Conservation (phyloP, 805 yeast genomes). For the Teunomyces kruisii region DNA sequence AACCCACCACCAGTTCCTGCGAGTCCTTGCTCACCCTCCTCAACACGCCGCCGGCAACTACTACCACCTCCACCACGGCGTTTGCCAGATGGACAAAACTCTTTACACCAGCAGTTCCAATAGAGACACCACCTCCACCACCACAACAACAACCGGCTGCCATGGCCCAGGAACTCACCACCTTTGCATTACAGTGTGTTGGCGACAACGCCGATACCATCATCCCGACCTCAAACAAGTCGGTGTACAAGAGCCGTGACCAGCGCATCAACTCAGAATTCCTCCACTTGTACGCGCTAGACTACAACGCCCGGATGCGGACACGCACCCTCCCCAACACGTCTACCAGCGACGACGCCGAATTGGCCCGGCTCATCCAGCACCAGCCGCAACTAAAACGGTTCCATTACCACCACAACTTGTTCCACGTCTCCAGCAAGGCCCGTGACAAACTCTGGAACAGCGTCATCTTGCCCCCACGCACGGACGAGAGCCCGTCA, state of each 20-base stretch:
- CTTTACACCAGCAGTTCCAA: no score
- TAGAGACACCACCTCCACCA: no score
- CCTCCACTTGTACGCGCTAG: conserved; percentile 50
- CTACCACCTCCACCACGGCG: background rate
- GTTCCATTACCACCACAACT: conserved; percentile 26
- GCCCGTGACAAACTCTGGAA: conserved; percentile 55
- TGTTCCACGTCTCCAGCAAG: conserved; percentile 36
- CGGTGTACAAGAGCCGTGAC: conserved; percentile 37
- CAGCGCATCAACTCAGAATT: conserved; percentile 52
- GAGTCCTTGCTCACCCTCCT: conserved; percentile 4
- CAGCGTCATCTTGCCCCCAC: conserved; percentile 52
- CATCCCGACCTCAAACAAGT: conserved; percentile 6
- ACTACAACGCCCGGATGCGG: conserved; percentile 38
- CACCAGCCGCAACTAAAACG: conserved; percentile 17
- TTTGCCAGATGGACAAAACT: background rate
- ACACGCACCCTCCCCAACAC: conserved; percentile 18
- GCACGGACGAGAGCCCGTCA: conserved; percentile 38
- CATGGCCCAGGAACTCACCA: conserved; percentile 9
- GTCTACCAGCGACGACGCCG: conserved; percentile 15
- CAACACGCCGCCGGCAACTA: background rate
- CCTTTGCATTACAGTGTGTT: conserved; percentile 6
- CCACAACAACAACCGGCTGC: no score
- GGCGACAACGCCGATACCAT: conserved; percentile 3
- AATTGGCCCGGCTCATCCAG: conserved; percentile 12
- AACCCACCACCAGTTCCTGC: conserved; percentile 2